Evolutionary conservation across 306 rosid species (phyloP), one percentile per base, ranked within the genome.

Genomic region (Prunus mira): DNA sequence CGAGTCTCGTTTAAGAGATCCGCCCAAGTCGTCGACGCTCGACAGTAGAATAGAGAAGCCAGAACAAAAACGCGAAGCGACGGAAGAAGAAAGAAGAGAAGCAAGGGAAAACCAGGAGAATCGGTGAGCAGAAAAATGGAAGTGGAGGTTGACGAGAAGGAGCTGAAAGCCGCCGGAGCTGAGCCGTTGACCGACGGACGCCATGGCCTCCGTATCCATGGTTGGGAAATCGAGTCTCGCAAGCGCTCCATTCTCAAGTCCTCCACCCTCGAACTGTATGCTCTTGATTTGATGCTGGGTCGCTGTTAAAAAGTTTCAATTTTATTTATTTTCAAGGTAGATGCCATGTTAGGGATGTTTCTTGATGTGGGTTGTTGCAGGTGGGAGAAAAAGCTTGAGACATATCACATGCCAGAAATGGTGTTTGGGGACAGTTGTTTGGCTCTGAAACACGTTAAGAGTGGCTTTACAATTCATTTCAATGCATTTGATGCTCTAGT

Each of bases 371-470:
- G 34, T 20, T 47, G 45, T 76, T 75, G 69, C 81, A 95, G 99
- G 80, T 95, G 97, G 97, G 99, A 89, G 73, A 82, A 90, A 76
- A 92, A 84, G 81, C 99, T 95, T 58, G 71, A 83, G 57, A 95
- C 97, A 3, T 86, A 91, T 67, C 99, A 95, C 78, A 81, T 95
- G 74, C 99, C 99, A 2, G 97, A 95, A 88, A 95, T 95, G 99
- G 89, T 95, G 80, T 95, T 95, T 47, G 99, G 99, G 78, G 97
- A 88, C 51, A 90, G 91, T 71, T 76, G 81, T 72, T 83, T 95
- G 73, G 76, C 79, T 76, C 91, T 95, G 52, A 92, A 89, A 76
- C 97, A 92, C 71, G 54, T 83, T 62, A 75, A 67, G 4, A 92
- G 91, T 81, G 99, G 99, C 71, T 81, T 85, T 62, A 84, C 82